Evolutionary conservation across 305 asterid genomes (phyloP), one percentile per base, ranked within the genome.

Genomic region (Solanum hybrid): DNA sequence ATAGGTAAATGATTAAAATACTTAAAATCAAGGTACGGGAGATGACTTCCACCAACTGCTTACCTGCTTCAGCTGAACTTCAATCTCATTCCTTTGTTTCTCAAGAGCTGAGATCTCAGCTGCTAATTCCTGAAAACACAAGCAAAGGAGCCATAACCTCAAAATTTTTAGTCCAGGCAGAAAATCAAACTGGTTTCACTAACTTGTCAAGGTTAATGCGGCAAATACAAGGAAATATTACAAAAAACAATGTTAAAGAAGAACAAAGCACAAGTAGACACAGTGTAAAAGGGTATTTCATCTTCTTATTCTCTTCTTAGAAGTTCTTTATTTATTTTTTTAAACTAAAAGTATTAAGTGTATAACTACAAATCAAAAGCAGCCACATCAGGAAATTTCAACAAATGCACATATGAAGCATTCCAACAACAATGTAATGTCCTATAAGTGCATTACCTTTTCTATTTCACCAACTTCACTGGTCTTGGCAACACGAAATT

Each of bases 11-110:
- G 5, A 85, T 57, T 51, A 17, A 27, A 51, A 84, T 51, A 85
- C 38, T 57, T 57, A 0, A 85, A 84, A 85, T 20, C 75, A 84
- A 57, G 22, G 7, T 12, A 57, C 0, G 1, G 77, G 70, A 0
- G 77, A 73, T 85, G 31, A 31, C 88, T 85, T 57, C 77, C 31
- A 57, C 34, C 77, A 85, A 90, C 51, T 81, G 80, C 1, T 9
- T 85, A 97, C 99, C 99, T 96, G 96, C 92, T 94, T 94, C 93
- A 98, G 90, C 91, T 94, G 93, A 92, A 97, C 98, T 95, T 98
- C 99, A 91, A 97, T 97, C 89, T 95, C 96, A 90, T 94, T 95
- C 93, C 95, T 96, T 92, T 97, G 95, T 91, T 94, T 95, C 95
- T 95, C 97, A 77, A 97, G 98, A 89, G 89, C 98, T 61, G 98